Percentiles rank a stretch among this genome's conserved stretches.
Conservation (phyloP, 371 early-diverging fungal genomes). For the Basidiobolus meristosporus region DNA sequence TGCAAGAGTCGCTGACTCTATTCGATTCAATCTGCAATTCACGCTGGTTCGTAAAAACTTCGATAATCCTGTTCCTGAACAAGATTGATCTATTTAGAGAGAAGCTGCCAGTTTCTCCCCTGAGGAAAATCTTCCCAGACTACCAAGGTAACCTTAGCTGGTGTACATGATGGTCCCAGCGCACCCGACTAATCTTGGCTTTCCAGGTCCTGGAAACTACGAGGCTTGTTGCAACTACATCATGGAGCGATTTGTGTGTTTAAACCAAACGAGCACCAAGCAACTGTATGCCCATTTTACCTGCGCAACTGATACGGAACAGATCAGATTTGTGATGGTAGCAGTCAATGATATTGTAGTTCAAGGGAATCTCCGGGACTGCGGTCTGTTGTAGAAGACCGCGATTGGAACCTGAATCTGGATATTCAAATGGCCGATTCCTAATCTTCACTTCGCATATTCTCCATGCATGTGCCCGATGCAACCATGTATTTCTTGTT, state of each 20-base stretch:
- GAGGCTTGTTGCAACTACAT: slow-evolving; percentile 71
- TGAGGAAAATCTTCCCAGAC: slow-evolving; percentile 79
- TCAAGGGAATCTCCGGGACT: slow-evolving; percentile 27
- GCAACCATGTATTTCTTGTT: no score
- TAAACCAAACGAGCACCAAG: slow-evolving; percentile 14
- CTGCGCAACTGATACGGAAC: slow-evolving; percentile 39
- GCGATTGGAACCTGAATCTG: no score
- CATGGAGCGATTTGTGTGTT: slow-evolving; percentile 24
- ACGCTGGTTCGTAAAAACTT: slow-evolving; percentile 79
- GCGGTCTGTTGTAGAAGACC: slow-evolving; percentile 23
- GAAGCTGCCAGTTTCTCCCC: slow-evolving; percentile 58
- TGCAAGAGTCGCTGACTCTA: slow-evolving; percentile 86
- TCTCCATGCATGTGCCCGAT: no score
- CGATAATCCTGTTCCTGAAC: slow-evolving; percentile 88
- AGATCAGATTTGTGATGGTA: slow-evolving; percentile 40
- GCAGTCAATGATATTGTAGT: slow-evolving; percentile 50
- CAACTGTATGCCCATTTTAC: slow-evolving; percentile 33
- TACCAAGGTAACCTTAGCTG: slow-evolving; percentile 32
- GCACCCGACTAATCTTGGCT: slow-evolving; percentile 5
- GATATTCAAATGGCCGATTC: no score
- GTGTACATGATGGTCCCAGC: no score
- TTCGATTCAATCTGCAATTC: slow-evolving; percentile 92
- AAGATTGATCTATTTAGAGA: slow-evolving; percentile 86
- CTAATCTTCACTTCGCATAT: no score
- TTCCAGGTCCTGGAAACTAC: slow-evolving; percentile 19